Base-by-base conservation (phyloP, 2,329 filamentous ascomycete genomes). In the Zymoseptoria ardabiliae region DNA sequence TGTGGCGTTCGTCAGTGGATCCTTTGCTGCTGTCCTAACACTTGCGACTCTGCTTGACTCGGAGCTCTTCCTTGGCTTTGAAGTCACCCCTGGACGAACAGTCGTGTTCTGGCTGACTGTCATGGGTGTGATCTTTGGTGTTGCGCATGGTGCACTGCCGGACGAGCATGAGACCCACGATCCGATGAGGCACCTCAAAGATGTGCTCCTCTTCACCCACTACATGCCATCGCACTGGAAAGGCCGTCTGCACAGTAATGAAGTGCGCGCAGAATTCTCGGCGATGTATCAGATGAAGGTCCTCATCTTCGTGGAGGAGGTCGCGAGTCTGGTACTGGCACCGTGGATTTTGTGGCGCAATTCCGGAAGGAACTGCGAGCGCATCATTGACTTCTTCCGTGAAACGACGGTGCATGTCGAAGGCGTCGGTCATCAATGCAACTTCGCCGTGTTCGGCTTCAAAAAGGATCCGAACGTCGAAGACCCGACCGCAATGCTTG, bases 351-450 rank as follows among this genome's bases (percentile, higher is more conserved):
- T 99, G 11, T 89, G 92, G 76, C 88, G 90, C 70, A 92, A 90
- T 62, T 81, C 97, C 35, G 91, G 92, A 0, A 88, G 86, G 66
- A 95, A 90, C 73, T 93, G 89, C 71, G 93, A 97, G 66, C 90
- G 92, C 60, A 88, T 99, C 63, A 87, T 97, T 60, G 94, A 99
- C 75, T 99, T 99, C 75, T 97, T 99, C 78, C 87, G 94, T 48
- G 94, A 99, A 72, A 97, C 97, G 67, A 97, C 94, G 0, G 86
- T 99, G 21, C 92, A 99, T 67, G 93, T 99, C 17, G 94, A 99
- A 70, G 94, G 94, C 0, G 82, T 99, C 41, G 94, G 94, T 21
- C 93, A 97, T 65, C 91, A 97, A 10, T 99, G 94, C 74, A 97
- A 93, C 1, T 97, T 97, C 76, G 94, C 94, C 2, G 91, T 96